A percentile compares a stretch with the other conserved stretches of the same genome.
phyloP scores from a whole-genome alignment of 305 asterid species.

The Solanum hybrid region DNA sequence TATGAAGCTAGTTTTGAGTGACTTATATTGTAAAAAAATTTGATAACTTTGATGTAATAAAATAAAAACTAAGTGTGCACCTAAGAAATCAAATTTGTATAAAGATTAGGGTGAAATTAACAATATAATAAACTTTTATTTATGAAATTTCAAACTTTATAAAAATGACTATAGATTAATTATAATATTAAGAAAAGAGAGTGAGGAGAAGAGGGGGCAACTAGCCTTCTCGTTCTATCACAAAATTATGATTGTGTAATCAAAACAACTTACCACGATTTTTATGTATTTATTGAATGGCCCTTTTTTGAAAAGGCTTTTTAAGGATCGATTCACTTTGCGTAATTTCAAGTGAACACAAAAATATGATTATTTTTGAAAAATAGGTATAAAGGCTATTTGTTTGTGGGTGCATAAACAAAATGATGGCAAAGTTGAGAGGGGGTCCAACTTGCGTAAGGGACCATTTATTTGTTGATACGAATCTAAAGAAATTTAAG shows the following conservation, averaged over 20 bases:
- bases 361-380: background rate
- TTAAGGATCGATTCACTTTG: background rate
- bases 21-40: too few species aligned
- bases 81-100: too few species aligned
- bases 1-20: too few species aligned
- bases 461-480: background rate
- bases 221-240: background rate
- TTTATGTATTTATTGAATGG: background rate
- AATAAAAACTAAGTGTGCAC: too few species aligned
- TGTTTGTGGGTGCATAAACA: background rate
- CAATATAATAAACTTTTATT: too few species aligned
- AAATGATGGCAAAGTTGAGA: background rate
- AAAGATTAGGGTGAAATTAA: background rate
- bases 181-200: too few species aligned
- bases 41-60: too few species aligned
- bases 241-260: background rate
- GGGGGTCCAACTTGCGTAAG: background rate
- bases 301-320: background rate
- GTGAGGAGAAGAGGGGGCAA: background rate
- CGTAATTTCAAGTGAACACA: background rate
- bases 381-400: background rate
- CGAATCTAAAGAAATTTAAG: background rate
- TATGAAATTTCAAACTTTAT: background rate
- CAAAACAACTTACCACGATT: background rate
- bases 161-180: too few species aligned